Evolutionary conservation across 495 filamentous ascomycete species (phyloP), one percentile per base, ranked within the genome.

Genomic region (Lasiosphaeria ovina): DNA sequence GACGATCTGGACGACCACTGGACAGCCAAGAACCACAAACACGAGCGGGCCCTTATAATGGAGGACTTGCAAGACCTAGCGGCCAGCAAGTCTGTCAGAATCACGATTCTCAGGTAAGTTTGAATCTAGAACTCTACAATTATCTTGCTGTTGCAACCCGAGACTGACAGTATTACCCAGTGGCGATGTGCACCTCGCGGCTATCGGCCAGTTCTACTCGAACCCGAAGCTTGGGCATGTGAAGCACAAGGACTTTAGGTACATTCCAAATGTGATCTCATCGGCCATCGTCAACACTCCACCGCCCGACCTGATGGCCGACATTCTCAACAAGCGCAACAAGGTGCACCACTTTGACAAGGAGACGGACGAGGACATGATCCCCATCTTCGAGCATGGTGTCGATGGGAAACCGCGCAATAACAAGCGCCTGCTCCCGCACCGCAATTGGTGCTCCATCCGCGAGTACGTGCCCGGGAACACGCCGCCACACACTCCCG

Each of bases 1-100:
- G 94, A 98, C 74, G 91, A 95, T 69, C 78, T 95, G 9, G 89
- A 92, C 64, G 94, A 98, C 72, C 93, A 98, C 69, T 98, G 94
- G 94, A 96, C 94, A 3, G 93, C 94, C 24, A 95, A 90, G 66
- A 88, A 92, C 67, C 91, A 97, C 74, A 98, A 98, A 69, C 73
- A 77, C 10, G 94, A 98, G 75, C 84, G 94, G 35, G 89, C 86
- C 63, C 89, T 88, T 77, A 82, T 97, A 63, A 85, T 98, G 38
- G 86, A 93, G 66, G 90, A 95, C 58, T 80, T 98, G 14, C 94
- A 98, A 70, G 88, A 92, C 64, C 77, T 98, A 51, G 93, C 95
- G 12, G 90, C 88, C 8, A 90, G 93, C 68, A 94, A 93, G 66
- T 96, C 90, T 11, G 81, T 98, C 53, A 85, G 94, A n/a, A 77